These are phyloP conservation scores for Yarrowia hollandica DNA, from an alignment of 805 yeast genomes.

Conservation along the genomic window DNA sequence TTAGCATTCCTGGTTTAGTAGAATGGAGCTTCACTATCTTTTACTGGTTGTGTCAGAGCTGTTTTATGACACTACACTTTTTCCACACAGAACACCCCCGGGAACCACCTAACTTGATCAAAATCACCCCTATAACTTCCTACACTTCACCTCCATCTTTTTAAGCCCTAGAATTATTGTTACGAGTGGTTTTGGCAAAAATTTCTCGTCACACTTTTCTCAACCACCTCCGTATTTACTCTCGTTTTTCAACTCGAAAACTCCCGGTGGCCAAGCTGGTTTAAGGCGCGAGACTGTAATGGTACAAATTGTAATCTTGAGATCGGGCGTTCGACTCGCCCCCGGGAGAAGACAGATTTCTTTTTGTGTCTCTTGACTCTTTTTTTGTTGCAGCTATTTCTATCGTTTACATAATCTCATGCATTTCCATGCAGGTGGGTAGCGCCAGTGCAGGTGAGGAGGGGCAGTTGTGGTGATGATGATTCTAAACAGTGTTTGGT, in stretches of 20 bases:
- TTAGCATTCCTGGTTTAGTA: too few relatives aligned
- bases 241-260: not conserved
- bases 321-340: slow-evolving; percentile 30
- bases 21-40: too few relatives aligned
- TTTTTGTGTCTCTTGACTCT: not conserved
- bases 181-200: not conserved
- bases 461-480: too few relatives aligned
- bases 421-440: not conserved
- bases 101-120: too few relatives aligned
- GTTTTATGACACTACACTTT: too few relatives aligned
- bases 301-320: slow-evolving; percentile 26
- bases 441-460: not conserved
- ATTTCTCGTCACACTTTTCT: not conserved
- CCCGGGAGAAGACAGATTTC: slow-evolving; percentile 27
- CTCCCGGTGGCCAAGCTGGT: slow-evolving; percentile 30
- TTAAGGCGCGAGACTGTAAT: slow-evolving; percentile 30
- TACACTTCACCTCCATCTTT: not conserved
- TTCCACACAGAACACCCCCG: too few relatives aligned
- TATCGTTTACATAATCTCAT: not conserved
- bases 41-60: too few relatives aligned
- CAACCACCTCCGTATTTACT: not conserved
- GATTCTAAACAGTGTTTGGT: too few relatives aligned
- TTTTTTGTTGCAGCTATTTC: not conserved
- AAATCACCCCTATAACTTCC: too few relatives aligned
- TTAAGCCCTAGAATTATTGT: too few relatives aligned